Percentiles rank a stretch among this genome's conserved stretches.
Evolutionary conservation across 75 land plant genomes (phyloP).

Genomic region (Selaginella moellendorffii): DNA sequence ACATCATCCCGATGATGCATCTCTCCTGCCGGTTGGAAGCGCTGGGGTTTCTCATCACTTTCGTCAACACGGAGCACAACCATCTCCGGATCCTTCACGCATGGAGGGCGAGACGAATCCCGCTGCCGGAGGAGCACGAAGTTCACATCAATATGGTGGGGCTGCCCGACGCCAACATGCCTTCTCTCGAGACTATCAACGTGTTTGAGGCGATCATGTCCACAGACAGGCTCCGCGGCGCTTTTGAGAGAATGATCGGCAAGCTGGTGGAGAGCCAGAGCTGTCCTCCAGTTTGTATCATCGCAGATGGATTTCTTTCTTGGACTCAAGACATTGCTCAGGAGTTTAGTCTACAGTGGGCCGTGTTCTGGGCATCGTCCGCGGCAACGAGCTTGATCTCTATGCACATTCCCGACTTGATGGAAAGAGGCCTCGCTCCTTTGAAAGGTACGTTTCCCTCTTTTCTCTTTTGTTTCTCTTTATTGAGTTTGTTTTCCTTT

Average conservation of each 20-base stretch:
- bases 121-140: neutral
- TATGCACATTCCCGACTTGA: neutral
- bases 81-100: neutral
- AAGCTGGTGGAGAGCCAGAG: slow-evolving; percentile 2
- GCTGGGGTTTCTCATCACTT: slow-evolving; percentile 24
- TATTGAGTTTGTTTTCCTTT: neutral
- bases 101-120: neutral
- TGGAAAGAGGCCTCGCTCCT: neutral
- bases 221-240: slow-evolving; percentile 1
- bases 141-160: slow-evolving; percentile 13
- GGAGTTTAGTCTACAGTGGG: neutral
- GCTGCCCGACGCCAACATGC: neutral
- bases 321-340: neutral
- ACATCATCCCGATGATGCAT: slow-evolving; percentile 35
- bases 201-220: neutral
- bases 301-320: neutral
- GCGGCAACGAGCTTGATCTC: neutral
- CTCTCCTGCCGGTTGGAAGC: slow-evolving; percentile 27
- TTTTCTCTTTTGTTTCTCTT: neutral
- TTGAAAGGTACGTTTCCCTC: neutral
- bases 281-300: neutral
- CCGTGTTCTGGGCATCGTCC: neutral
- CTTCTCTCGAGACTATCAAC: slow-evolving; percentile 13
- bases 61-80: slow-evolving; percentile 18
- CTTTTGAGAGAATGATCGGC: slow-evolving; percentile 16